phyloP scores from a whole-genome alignment of 116 monocot genomes.

The Phalaenopsis hybrid region DNA sequence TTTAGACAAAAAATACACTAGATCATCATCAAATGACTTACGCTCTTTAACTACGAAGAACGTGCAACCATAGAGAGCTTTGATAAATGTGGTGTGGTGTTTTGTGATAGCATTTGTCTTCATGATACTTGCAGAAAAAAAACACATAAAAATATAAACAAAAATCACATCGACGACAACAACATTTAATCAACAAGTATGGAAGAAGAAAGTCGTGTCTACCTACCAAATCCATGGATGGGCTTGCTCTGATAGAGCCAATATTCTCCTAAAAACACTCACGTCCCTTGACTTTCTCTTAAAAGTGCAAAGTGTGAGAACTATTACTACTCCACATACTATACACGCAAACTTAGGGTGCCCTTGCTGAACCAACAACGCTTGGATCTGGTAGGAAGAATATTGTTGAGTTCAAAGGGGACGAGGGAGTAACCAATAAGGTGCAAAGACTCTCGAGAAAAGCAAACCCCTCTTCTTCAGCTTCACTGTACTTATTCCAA shows the following conservation, averaged over 20 bases:
- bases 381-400: constrained; percentile 18
- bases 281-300: constrained; percentile 33
- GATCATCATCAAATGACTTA: constrained; percentile 28
- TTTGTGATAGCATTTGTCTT: constrained; percentile 21
- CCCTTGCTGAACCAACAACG: background rate
- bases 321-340: constrained; percentile 21
- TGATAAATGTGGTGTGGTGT: constrained; percentile 30
- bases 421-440: constrained; percentile 7
- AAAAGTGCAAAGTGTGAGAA: constrained; percentile 27
- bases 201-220: background rate
- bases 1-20: constrained; percentile 29
- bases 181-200: background rate
- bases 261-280: constrained; percentile 29
- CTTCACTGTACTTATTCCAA: constrained; percentile 24
- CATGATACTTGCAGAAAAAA: constrained; percentile 17
- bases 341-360: constrained; percentile 31
- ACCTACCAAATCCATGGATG: constrained; percentile 56
- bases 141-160: background rate
- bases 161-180: background rate
- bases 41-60: constrained; percentile 31
- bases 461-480: constrained; percentile 32
- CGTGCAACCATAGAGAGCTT: constrained; percentile 39
- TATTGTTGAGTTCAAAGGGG: background rate
- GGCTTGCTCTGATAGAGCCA: constrained; percentile 45
- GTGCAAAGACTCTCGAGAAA: constrained; percentile 39